Base-by-base conservation (phyloP, 345 rosid genomes). In the Gossypium bickii region DNA sequence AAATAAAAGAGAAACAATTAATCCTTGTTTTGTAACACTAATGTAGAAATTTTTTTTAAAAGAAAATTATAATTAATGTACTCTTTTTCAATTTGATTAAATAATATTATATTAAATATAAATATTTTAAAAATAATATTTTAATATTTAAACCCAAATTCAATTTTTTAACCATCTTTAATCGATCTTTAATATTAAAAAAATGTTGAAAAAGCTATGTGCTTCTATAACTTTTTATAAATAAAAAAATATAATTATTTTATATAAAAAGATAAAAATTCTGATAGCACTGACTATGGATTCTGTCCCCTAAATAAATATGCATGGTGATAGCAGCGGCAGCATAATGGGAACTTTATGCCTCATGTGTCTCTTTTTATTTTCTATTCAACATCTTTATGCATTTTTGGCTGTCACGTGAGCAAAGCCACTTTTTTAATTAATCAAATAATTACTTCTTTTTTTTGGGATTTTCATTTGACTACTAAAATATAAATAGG, bases 321-420 rank as follows among this genome's bases (percentile, higher is more conserved):
- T 66, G 52, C n/a, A 66, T 44, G 70, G 70, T 66, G 70, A 66
- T 66, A 48, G 24, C n/a, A 45, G 34, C 71, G 16, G 52, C 71
- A 67, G 51, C 70, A 66, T 29, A 44, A 20, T 12, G 6, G 34
- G 22, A 66, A 44, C 34, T 66, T 44, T 44, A 66, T 44, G 70
- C 53, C 25, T 66, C 41, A 4, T 4, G 41, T 34, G 7, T 44
- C 13, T 22, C 29, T 57, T 20, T 57, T 57, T 20, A 51, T 51
- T 58, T 57, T 17, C n/a, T n/a, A 5, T 55, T 55, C 9, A n/a
- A n/a, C 59, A 18, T 17, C 24, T 55, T 55, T 55, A n/a, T n/a
- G 59, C n/a, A 55, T 2, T 17, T 52, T 17, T 17, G 59, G 24
- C 59, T 55, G 59, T 55, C 59, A 55, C 59, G 22, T 55, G 59